Evolutionary conservation across 306 rosid species (phyloP), one percentile per base, ranked within the genome.

Genomic region (Casuarina equisetifolia): DNA sequence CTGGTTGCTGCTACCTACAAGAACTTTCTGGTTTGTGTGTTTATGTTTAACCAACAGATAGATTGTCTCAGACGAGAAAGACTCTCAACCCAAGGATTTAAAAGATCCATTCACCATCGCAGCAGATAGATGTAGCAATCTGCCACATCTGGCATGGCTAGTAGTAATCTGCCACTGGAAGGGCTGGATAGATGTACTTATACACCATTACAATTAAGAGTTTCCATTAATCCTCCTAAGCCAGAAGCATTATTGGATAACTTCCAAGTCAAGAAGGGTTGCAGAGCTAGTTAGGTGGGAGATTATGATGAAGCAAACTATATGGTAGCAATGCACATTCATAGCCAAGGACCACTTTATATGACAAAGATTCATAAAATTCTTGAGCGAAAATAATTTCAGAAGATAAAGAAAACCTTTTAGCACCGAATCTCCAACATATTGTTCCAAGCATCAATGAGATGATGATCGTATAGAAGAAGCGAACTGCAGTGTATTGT

Each of bases 401-500:
- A 19, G 3, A 3, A 32, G 39, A 12, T 48, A 69, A 53, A 73
- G 74, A 76, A 73, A 58, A 94, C 98, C 98, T 92, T 80, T 83
- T 78, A 69, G 91, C 94, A 15, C 98, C 98, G 78, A 92, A 94
- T 92, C 82, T 92, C 98, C 98, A 94, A 83, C 97, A 94, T 80
- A 94, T 94, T 20, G 97, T 85, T 83, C 98, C 98, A 32, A 94
- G 89, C 97, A 94, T 94, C 83, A 92, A 77, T 42, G 98, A 92
- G 87, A 94, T 94, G 75, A 92, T 92, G 78, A 92, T 84, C 20
- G 98, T 94, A 83, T 94, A 94, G 73, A 94, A 89, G 89, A 90
- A 94, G 75, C 97, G 96, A 81, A 94, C 98, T 67, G 97, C 98
- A 62, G 98, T 90, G 73, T 94, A 94, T 73, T 94, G 98, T 5